Conservation (phyloP, 78 protist genomes). For the Goniomonas avonlea region DNA sequence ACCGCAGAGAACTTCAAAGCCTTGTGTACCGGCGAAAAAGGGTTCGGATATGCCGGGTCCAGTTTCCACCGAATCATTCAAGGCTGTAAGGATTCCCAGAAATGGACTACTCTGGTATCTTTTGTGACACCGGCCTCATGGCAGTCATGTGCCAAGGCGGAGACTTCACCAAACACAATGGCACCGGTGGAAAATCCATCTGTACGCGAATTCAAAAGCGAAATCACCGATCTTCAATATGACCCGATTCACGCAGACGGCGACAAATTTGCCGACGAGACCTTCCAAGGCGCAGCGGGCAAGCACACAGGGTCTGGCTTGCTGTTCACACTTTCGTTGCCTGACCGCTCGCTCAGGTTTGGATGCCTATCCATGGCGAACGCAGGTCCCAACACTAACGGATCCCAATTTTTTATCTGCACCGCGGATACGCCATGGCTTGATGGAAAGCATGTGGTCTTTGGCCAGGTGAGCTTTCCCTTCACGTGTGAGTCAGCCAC, state of each 20-base stretch:
- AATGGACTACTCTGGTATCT: no score
- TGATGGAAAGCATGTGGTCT: conserved; percentile 56
- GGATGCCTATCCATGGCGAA: conserved; percentile 11
- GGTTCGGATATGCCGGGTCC: background rate
- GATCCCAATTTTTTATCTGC: conserved; percentile 79
- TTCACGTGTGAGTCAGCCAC: background rate
- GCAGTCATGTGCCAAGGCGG: no score
- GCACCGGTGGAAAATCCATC: conserved; percentile 38
- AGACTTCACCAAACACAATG: conserved; percentile 21
- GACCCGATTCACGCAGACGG: no score
- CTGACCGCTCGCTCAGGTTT: no score
- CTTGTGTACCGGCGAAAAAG: conserved; percentile 40
- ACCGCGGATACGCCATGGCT: conserved; percentile 44
- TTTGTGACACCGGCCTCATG: no score
- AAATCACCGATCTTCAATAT: no score
- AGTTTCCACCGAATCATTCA: conserved; percentile 42
- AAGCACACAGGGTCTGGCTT: no score
- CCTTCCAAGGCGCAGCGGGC: no score
- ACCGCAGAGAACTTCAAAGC: conserved; percentile 48
- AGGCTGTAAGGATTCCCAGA: no score
- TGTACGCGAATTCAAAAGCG: no score
- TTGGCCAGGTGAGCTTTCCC: background rate
- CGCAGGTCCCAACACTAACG: conserved; percentile 49
- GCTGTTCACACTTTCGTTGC: no score
- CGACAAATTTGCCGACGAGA: conserved; percentile 14